A percentile compares a stretch with the other conserved stretches of the same genome.
Evolutionary conservation across 1,284 basidiomycete species (phyloP).

Genomic region (Peniophora sp.): DNA sequence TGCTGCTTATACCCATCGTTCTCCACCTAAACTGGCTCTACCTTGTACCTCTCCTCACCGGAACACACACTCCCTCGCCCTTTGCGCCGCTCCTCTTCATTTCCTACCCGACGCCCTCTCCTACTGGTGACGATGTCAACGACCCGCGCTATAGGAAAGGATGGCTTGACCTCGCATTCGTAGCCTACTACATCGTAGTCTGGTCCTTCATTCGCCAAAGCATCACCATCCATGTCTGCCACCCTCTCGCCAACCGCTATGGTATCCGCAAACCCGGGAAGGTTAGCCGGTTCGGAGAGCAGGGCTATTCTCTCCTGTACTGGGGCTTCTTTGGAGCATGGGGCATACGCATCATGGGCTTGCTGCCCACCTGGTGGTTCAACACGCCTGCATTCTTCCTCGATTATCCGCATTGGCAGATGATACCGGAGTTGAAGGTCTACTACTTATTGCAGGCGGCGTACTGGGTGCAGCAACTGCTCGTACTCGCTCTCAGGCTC

Average conservation of each 20-base stretch:
- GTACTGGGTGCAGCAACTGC: conserved; percentile 93
- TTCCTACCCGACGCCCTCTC: conserved; percentile 57
- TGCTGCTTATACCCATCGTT: conserved; percentile 67
- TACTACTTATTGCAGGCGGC: conserved; percentile 90
- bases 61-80: conserved; percentile 57
- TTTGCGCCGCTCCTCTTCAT: conserved; percentile 73
- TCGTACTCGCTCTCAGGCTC: conserved; percentile 80
- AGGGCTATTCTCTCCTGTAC: conserved; percentile 83
- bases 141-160: conserved; percentile 72
- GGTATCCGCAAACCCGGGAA: conserved; percentile 67
- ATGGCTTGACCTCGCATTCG: conserved; percentile 76
- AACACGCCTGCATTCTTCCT: conserved; percentile 79
- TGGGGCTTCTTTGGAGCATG: conserved; percentile 64
- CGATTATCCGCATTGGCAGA: conserved; percentile 87
- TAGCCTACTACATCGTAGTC: conserved; percentile 84
- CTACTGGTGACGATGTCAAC: conserved; percentile 26
- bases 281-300: conserved; percentile 82
- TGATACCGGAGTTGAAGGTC: conserved; percentile 79
- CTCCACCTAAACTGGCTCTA: conserved; percentile 71
- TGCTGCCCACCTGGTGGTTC: conserved; percentile 91
- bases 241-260: conserved; percentile 63
- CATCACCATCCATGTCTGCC: conserved; percentile 62
- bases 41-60: conserved; percentile 36
- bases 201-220: conserved; percentile 88
- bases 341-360: conserved; percentile 81